A percentile compares a stretch with the other conserved stretches of the same genome.
Evolutionary conservation across 306 rosid genomes (phyloP).

Genomic region (Pachyrhizus erosus): DNA sequence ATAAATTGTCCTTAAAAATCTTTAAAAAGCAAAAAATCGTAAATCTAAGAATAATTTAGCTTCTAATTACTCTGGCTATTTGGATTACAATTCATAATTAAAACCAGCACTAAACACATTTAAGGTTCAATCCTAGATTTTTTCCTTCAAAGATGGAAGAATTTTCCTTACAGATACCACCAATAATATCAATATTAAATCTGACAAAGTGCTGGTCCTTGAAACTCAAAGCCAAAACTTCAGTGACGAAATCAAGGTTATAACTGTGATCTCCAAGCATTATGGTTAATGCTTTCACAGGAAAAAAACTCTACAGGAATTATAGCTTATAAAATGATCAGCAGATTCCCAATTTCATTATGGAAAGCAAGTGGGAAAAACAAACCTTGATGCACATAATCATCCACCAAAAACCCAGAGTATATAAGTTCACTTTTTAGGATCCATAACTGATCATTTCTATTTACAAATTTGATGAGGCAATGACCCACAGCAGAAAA

Average conservation of each 20-base stretch:
- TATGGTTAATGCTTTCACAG: slow-evolving; percentile 38
- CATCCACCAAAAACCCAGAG: slow-evolving; percentile 51
- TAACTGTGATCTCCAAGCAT: slow-evolving; percentile 50
- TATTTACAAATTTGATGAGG: slow-evolving; percentile 69
- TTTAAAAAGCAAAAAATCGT: slow-evolving; percentile 30
- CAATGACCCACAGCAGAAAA: slow-evolving; percentile 55
- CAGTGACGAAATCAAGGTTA: slow-evolving; percentile 38
- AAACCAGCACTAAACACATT: slow-evolving; percentile 29
- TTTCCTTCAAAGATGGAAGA: slow-evolving; percentile 28
- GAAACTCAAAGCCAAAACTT: slow-evolving; percentile 42
- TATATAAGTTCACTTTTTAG: slow-evolving; percentile 30
- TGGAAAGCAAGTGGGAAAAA: slow-evolving; percentile 48
- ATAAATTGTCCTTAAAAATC: slow-evolving; percentile 30
- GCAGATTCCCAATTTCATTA: slow-evolving; percentile 41
- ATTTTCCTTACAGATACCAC: slow-evolving; percentile 25
- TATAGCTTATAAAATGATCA: slow-evolving; percentile 35
- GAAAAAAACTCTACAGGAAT: slow-evolving; percentile 34
- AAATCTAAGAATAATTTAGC: slow-evolving; percentile 36
- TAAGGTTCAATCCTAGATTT: background rate
- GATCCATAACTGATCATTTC: slow-evolving; percentile 47
- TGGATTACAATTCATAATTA: slow-evolving; percentile 38
- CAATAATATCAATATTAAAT: slow-evolving; percentile 34
- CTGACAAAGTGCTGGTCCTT: slow-evolving; percentile 21
- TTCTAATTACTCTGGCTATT: slow-evolving; percentile 37
- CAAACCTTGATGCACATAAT: slow-evolving; percentile 47